Conservation (phyloP, 306 rosid genomes). For the Glycine soja region DNA sequence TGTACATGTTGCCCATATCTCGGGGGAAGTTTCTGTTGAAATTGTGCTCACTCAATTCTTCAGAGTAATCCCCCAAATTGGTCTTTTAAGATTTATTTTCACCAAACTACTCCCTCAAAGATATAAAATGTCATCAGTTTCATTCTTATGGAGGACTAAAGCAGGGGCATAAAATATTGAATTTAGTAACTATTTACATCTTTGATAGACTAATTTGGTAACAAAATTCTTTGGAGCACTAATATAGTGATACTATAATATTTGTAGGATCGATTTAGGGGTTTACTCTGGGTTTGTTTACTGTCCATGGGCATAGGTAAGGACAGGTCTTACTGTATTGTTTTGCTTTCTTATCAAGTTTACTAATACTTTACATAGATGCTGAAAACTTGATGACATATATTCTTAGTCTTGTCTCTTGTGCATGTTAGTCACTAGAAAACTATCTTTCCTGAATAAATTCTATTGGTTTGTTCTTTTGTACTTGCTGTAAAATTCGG, state of each 20-base stretch:
- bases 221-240: not conserved
- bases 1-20: not conserved
- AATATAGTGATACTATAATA: not conserved
- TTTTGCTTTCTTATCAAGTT: not conserved
- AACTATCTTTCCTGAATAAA: not conserved
- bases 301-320: no score
- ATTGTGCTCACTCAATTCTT: not conserved
- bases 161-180: not conserved
- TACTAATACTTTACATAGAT: not conserved
- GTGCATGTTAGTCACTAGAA: not conserved
- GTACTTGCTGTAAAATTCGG: conserved; percentile 22
- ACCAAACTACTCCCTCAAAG: not conserved
- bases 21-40: not conserved
- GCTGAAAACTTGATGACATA: not conserved
- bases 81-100: not conserved
- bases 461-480: conserved; percentile 4
- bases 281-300: not conserved
- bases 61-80: not conserved
- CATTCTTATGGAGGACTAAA: not conserved
- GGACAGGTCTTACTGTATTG: not conserved
- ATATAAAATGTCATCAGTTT: not conserved
- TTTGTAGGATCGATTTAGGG: not conserved
- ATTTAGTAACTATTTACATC: not conserved
- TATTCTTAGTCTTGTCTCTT: not conserved
- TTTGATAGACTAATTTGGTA: not conserved